These are phyloP conservation scores for Pyrenochaeta sp. DNA, from an alignment of 2,329 filamentous ascomycete species.

Conservation along the genomic window DNA sequence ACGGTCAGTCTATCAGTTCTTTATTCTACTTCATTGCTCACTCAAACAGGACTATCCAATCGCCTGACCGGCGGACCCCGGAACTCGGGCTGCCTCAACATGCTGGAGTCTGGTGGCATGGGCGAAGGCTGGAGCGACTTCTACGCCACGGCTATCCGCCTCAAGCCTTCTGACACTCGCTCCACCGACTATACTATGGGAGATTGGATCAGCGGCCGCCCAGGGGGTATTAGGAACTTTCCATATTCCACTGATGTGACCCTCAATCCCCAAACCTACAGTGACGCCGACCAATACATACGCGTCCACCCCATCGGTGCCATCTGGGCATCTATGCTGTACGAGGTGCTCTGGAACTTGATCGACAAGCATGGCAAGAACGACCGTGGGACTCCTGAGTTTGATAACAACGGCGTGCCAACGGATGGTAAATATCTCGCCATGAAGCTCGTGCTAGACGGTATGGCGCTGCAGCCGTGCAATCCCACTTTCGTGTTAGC, in stretches of 20 bases:
- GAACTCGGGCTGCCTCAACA: conserved; percentile 60
- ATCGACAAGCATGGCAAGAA: conserved; percentile 66
- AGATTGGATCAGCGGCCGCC: conserved; percentile 58
- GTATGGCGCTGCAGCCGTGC: conserved; percentile 65
- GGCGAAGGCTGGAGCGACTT: conserved; percentile 68
- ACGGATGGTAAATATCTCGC: conserved; percentile 62
- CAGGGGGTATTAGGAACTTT: conserved; percentile 59
- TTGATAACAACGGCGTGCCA: conserved; percentile 57
- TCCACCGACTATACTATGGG: conserved; percentile 59
- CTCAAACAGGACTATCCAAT: conserved; percentile 54
- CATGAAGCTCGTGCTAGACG: conserved; percentile 63
- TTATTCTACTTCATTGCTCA: background rate
- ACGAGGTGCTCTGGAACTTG: conserved; percentile 67
- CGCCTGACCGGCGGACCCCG: conserved; percentile 67
- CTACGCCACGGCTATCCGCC: conserved; percentile 61
- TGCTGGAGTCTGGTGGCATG: conserved; percentile 64
- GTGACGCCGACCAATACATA: conserved; percentile 49
- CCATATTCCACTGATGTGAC: conserved; percentile 61
- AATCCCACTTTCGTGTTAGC: conserved; percentile 63
- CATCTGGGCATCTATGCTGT: conserved; percentile 63
- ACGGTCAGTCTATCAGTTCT: conserved; percentile 29
- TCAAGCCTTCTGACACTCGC: conserved; percentile 58
- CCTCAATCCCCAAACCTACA: conserved; percentile 63
- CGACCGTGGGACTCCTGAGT: conserved; percentile 52
- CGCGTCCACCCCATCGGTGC: conserved; percentile 61